These are phyloP conservation scores for Aspergillus neotritici DNA, from an alignment of 2,329 filamentous ascomycete genomes.

Conservation along the genomic window DNA sequence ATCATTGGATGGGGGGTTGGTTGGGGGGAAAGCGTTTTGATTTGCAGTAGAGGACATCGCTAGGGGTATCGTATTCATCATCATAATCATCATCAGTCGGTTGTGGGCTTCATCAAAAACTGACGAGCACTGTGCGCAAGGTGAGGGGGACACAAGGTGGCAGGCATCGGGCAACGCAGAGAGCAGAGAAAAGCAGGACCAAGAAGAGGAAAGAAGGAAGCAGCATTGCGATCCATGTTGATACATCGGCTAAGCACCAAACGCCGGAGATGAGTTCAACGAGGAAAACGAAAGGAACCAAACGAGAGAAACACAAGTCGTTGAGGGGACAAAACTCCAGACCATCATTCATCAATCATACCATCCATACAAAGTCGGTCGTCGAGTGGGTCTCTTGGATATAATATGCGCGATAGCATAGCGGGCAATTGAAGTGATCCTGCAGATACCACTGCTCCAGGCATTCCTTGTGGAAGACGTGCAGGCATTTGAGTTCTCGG, in stretches of 20 bases:
- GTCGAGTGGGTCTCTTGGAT: constrained; percentile 24
- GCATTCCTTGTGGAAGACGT: constrained; percentile 38
- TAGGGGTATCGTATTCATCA: constrained; percentile 8
- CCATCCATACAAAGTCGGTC: constrained; percentile 36
- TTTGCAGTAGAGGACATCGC: not conserved
- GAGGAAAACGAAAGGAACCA: not conserved
- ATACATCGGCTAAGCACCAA: not conserved
- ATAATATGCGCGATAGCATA: constrained; percentile 35
- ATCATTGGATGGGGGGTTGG: constrained; percentile 10
- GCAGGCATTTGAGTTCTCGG: constrained; percentile 34
- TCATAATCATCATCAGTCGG: constrained; percentile 2
- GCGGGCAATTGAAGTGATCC: constrained; percentile 35
- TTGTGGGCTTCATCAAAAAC: not conserved
- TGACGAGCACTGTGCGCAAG: not conserved
- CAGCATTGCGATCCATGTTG: not conserved
- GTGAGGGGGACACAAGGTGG: not conserved
- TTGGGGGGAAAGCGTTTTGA: not conserved
- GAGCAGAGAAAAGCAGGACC: too few species aligned
- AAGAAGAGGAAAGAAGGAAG: not conserved
- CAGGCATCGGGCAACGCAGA: not conserved
- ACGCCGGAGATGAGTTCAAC: not conserved
- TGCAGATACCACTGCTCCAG: constrained; percentile 37
- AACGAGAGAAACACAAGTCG: not conserved
- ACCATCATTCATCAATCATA: constrained; percentile 14
- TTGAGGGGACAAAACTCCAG: not conserved